Conservation (phyloP, 805 yeast genomes). For the Ogataea corticis region DNA sequence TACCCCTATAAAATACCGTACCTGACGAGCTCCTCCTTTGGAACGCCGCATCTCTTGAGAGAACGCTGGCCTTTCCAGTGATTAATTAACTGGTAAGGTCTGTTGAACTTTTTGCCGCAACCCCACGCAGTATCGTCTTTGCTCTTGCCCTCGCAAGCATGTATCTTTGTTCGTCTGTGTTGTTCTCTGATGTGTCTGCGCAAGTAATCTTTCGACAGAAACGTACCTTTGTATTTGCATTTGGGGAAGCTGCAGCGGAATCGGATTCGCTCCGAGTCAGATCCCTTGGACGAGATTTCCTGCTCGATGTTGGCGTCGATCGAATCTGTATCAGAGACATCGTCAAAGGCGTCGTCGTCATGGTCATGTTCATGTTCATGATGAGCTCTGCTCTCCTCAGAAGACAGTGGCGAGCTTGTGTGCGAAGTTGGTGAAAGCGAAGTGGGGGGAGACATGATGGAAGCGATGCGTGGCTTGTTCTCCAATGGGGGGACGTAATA, state of each 20-base stretch:
- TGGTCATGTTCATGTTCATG: conserved; percentile 5
- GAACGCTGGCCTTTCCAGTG: conserved; percentile 37
- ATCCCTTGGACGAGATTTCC: conserved; percentile 6
- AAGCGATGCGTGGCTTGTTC: conserved; percentile 1
- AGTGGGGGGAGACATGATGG: conserved; percentile 3
- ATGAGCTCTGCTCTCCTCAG: background rate
- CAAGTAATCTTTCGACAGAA: conserved; percentile 31
- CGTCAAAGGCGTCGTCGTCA: conserved; percentile 4
- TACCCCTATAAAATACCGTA: conserved; percentile 19
- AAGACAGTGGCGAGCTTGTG: conserved; percentile 2
- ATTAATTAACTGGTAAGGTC: conserved; percentile 36
- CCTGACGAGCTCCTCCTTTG: conserved; percentile 23
- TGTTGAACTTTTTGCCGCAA: conserved; percentile 32
- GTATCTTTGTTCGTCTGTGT: conserved; percentile 27
- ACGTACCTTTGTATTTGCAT: conserved; percentile 33
- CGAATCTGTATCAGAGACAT: conserved; percentile 11
- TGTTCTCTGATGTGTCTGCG: conserved; percentile 35
- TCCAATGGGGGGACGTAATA: conserved; percentile 2
- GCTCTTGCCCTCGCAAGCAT: conserved; percentile 27
- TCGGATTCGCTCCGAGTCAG: conserved; percentile 7
- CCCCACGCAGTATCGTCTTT: conserved; percentile 31
- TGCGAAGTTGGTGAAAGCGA: conserved; percentile 10
- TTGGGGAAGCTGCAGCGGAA: conserved; percentile 23
- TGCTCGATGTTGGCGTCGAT: conserved; percentile 12
- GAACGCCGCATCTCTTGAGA: conserved; percentile 32